phyloP scores from a whole-genome alignment of 805 yeast species.

The Hanseniaspora hatyaiensis region DNA sequence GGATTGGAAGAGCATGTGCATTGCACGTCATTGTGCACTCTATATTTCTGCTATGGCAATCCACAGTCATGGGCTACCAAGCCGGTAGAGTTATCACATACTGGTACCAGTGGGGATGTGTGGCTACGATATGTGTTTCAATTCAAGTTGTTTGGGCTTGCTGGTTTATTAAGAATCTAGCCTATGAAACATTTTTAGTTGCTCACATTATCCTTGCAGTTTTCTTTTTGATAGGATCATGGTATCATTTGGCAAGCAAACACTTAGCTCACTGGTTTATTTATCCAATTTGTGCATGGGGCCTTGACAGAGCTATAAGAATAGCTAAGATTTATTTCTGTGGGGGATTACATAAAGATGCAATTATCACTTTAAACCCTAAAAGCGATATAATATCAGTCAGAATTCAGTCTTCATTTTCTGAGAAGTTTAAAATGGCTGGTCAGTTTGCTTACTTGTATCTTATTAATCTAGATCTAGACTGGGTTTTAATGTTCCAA shows the following conservation, averaged over 20 bases:
- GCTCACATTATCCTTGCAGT: constrained; percentile 37
- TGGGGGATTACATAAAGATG: constrained; percentile 46
- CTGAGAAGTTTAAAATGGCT: constrained; percentile 2
- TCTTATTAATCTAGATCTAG: constrained; percentile 10
- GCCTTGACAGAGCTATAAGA: constrained; percentile 50
- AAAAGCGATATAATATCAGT: constrained; percentile 18
- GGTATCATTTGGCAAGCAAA: constrained; percentile 32
- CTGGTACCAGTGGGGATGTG: constrained; percentile 33
- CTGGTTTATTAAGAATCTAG: constrained; percentile 35
- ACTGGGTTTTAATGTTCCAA: constrained; percentile 40
- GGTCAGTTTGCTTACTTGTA: constrained; percentile 16
- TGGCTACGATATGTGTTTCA: constrained; percentile 30
- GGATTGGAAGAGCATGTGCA: constrained; percentile 45
- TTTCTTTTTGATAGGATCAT: constrained; percentile 37
- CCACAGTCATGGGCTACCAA: constrained; percentile 32
- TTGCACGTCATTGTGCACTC: constrained; percentile 43
- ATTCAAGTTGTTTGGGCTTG: constrained; percentile 38
- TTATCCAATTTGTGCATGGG: constrained; percentile 56
- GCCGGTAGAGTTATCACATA: constrained; percentile 33
- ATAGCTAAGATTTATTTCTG: constrained; percentile 42
- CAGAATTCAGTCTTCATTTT: constrained; percentile 15
- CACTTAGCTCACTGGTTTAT: constrained; percentile 44
- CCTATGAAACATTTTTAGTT: constrained; percentile 38
- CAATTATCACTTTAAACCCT: constrained; percentile 25
- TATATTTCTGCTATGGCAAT: constrained; percentile 40